Base-by-base conservation (phyloP, 2,329 filamentous ascomycete species). In the Colletotrichum siamense region DNA sequence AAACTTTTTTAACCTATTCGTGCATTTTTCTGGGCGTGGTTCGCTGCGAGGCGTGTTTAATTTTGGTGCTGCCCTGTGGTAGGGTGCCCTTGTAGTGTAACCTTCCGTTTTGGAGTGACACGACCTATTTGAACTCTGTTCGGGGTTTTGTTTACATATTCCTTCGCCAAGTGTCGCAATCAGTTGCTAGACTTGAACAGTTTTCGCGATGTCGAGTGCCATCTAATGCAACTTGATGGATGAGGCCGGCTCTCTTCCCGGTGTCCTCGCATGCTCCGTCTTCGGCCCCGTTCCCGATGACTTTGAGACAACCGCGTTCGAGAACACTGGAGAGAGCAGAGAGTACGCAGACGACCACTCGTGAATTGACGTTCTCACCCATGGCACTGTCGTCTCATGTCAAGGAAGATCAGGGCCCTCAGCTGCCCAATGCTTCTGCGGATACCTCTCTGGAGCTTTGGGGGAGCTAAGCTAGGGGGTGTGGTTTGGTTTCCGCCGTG, bases 341-440 rank as follows among this genome's bases (percentile, higher is more conserved):
- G 44, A 22, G 44, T 2, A 22, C 44, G 44, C 44, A 49, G 44
- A 49, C 44, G 44, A 49, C 44, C 55, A 16, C 57, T 59, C 28
- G 32, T 61, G 26, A 30, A 30, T 57, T 39, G 26, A 36, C 18
- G 28, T 32, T 26, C 22, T 22, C 34, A 49, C 22, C 67, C 62
- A 39, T 39, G 62, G 16, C 36, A 44, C 32, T 22, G 59, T 76
- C 73, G 70, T 73, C 73, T 76, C 59, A 76, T 76, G 64, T 76
- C 73, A 52, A 61, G 65, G 59, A 13, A 26, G 63, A 76, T 59
- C 55, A 28, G 57, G 73, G 44, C 70, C 64, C 44, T 26, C 44
- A n/a, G 16, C 70, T 76, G 70, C 69, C 70, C 73, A 64, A 34
- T 68, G 73, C 73, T 69, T 34, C 26, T 39, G 70, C 39, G 70